Base-by-base conservation (phyloP, 2,329 filamentous ascomycete genomes). In the Cercospora citrullina region DNA sequence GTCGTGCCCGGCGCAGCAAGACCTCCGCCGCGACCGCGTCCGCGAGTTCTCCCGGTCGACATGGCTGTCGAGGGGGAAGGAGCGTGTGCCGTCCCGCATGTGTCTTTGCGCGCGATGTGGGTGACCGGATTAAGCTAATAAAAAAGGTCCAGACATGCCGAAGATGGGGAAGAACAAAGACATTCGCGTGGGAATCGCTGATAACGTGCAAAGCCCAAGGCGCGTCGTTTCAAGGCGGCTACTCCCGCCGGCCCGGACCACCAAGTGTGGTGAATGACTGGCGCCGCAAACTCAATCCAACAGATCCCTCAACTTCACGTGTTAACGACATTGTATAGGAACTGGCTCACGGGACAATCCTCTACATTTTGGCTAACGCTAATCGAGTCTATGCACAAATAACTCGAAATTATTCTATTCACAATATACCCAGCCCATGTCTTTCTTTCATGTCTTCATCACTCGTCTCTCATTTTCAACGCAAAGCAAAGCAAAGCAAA, bases 61-160 rank as follows among this genome's bases (percentile, higher is more conserved):
- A 72, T 73, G 67, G 68, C 66, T 69, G 71, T 64, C 70, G 64
- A 48, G 63, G 58, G 36, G 69, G 62, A 64, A 69, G 51, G 48
- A 21, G 21, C 18, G 51, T 58, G 36, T 31, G 42, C 45, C 45
- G 60, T 48, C 63, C 68, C 63, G 72, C 71, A 73, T 73, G 68
- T 72, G 68, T 64, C 63, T 30, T 68, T 31, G 51, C n/a, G 8
- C 39, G 59, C 30, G 26, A 55, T 14, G n/a, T 14, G 18, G 5
- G 10, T 18, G 36, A 8, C 18, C 66, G 60, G 55, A 64, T 68
- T 65, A 63, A 55, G 66, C 51, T 51, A 51, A 33, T 4, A 42
- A 16, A 51, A 31, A 30, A n/a, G 16, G 36, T 64, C 51, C 39
- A 59, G 65, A 23, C 65, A 67, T 68, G 57, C 57, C 26, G 60